A percentile compares a stretch with the other conserved stretches of the same genome.
These are phyloP conservation scores for Macrophomina phaseolina DNA, from an alignment of 2,329 filamentous ascomycete genomes.

Conservation along the genomic window DNA sequence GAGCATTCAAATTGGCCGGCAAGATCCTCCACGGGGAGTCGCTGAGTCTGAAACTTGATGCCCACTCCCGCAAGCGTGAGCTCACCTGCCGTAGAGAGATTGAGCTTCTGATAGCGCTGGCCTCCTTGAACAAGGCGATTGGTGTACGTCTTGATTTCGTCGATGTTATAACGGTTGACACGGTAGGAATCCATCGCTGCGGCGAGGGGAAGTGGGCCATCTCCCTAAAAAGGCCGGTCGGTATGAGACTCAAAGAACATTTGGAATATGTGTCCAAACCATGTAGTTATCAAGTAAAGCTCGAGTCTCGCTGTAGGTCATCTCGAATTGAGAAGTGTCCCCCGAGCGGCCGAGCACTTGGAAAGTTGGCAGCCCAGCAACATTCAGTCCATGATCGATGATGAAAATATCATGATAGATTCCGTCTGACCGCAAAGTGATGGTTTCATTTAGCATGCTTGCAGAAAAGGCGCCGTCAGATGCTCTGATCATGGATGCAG, in stretches of 20 bases:
- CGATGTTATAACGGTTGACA: slow-evolving; percentile 45
- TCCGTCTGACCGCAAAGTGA: neutral
- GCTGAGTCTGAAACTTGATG: slow-evolving; percentile 34
- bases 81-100: slow-evolving; percentile 39
- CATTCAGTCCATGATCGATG: slow-evolving; percentile 31
- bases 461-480: neutral
- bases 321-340: slow-evolving; percentile 28
- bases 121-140: slow-evolving; percentile 47
- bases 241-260: neutral
- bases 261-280: neutral
- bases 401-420: neutral
- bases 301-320: slow-evolving; percentile 27
- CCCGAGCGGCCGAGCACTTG: slow-evolving; percentile 29
- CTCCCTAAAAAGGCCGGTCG: slow-evolving; percentile 30
- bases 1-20: slow-evolving; percentile 40
- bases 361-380: slow-evolving; percentile 32
- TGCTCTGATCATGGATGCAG: neutral
- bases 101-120: slow-evolving; percentile 47
- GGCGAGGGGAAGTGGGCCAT: slow-evolving; percentile 43
- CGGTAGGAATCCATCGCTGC: slow-evolving; percentile 48
- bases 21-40: slow-evolving; percentile 34
- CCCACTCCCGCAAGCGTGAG: slow-evolving; percentile 38
- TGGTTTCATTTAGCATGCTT: neutral
- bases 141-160: slow-evolving; percentile 30
- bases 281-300: slow-evolving; percentile 23